A percentile compares a stretch with the other conserved stretches of the same genome.
Conservation (phyloP, 352 stramenopile genomes). For the Aphanomyces euteiches region DNA sequence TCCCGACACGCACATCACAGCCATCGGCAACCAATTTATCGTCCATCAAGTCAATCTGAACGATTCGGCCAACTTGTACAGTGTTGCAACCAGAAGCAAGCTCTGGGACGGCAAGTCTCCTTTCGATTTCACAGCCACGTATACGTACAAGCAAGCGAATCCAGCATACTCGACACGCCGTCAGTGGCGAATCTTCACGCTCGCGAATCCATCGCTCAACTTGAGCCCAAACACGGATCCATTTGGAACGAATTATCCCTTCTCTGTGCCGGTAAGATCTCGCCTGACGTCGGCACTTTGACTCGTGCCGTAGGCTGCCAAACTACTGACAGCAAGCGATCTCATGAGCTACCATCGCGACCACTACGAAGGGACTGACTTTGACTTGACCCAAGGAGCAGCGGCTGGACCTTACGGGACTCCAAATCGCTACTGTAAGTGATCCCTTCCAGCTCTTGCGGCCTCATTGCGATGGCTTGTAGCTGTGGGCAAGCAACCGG, state of each 20-base stretch:
- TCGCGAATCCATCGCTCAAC: slow-evolving; percentile 64
- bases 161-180: slow-evolving; percentile 85
- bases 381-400: slow-evolving; percentile 80
- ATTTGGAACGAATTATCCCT: slow-evolving; percentile 79
- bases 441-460: slow-evolving; percentile 39
- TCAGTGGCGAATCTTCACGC: slow-evolving; percentile 86
- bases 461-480: neutral
- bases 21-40: slow-evolving; percentile 93
- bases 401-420: slow-evolving; percentile 85
- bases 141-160: slow-evolving; percentile 44
- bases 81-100: slow-evolving; percentile 79
- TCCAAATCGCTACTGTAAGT: slow-evolving; percentile 83
- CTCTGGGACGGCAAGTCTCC: slow-evolving; percentile 61
- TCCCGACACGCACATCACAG: slow-evolving; percentile 38
- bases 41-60: slow-evolving; percentile 84
- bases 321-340: slow-evolving; percentile 65
- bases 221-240: slow-evolving; percentile 73
- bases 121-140: slow-evolving; percentile 89
- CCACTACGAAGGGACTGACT: slow-evolving; percentile 91
- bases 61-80: slow-evolving; percentile 78
- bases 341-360: slow-evolving; percentile 90
- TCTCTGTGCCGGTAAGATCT: slow-evolving; percentile 61
- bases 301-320: slow-evolving; percentile 27
- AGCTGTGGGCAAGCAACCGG: neutral
- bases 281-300: neutral